Percentiles rank a stretch among this genome's conserved stretches.
Conservation (phyloP, 2,329 filamentous ascomycete species). For the Stemphylium lycopersici region DNA sequence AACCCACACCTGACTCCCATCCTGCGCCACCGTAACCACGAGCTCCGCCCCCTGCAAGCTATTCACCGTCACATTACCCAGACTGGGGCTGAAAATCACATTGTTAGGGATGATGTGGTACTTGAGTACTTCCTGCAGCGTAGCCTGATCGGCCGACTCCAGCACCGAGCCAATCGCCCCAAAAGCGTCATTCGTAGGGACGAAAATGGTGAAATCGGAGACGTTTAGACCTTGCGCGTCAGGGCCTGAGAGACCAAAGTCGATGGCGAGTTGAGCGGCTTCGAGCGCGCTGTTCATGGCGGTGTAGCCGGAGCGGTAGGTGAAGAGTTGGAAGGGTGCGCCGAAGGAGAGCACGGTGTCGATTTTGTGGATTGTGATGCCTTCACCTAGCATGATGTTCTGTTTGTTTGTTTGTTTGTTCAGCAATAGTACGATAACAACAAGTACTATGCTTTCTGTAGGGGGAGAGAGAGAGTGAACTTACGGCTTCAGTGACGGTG, state of each 20-base stretch:
- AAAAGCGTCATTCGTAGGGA: constrained; percentile 77
- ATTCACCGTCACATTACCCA: constrained; percentile 33
- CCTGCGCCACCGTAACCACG: constrained; percentile 31
- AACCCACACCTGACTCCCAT: constrained; percentile 30
- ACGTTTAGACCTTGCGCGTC: constrained; percentile 29
- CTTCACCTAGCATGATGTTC: constrained; percentile 34
- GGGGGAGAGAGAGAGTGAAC: constrained; percentile 27
- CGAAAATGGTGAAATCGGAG: constrained; percentile 78
- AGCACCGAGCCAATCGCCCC: constrained; percentile 56
- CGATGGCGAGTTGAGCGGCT: constrained; percentile 27
- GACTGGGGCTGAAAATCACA: constrained; percentile 33
- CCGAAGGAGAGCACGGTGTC: constrained; percentile 36
- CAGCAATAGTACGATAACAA: neutral
- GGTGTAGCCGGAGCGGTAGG: constrained; percentile 32
- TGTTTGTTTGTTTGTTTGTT: constrained; percentile 4
- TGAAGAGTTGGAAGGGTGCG: constrained; percentile 36
- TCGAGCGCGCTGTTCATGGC: constrained; percentile 26
- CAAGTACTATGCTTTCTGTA: neutral
- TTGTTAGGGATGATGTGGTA: constrained; percentile 37
- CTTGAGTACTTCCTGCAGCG: constrained; percentile 30
- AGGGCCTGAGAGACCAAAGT: constrained; percentile 24
- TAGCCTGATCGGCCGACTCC: constrained; percentile 21
- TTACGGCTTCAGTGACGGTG: constrained; percentile 55
- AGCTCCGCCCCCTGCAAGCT: constrained; percentile 29
- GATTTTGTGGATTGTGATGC: constrained; percentile 37